A percentile compares a stretch with the other conserved stretches of the same genome.
Conservation (phyloP, 2,329 filamentous ascomycete species). For the Ophiocordyceps camponoti-floridani region DNA sequence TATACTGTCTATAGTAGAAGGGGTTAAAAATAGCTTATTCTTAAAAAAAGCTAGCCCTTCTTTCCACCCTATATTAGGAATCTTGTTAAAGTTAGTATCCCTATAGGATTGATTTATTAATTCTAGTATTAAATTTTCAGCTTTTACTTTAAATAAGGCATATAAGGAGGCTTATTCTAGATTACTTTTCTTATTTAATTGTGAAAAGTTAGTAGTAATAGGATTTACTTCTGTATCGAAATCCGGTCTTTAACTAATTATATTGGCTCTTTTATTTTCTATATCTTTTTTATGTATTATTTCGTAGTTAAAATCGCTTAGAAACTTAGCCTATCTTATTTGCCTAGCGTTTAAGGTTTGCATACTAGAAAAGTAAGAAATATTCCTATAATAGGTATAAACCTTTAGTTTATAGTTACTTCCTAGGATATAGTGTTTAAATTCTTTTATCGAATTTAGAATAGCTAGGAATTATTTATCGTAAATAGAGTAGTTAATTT, state of each 20-base stretch:
- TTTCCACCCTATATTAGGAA: no score
- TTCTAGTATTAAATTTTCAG: neutral
- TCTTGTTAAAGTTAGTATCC: no score
- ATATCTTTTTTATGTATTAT: neutral
- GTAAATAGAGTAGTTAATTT: slow-evolving; percentile 9
- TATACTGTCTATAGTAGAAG: no score
- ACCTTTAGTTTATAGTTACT: neutral
- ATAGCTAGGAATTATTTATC: slow-evolving; percentile 9
- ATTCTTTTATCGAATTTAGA: slow-evolving; percentile 8
- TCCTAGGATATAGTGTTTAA: no score
- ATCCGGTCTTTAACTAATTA: neutral
- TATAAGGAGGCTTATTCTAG: no score
- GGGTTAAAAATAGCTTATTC: no score
- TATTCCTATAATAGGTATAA: neutral
- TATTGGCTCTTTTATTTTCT: neutral
- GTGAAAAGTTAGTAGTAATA: neutral
- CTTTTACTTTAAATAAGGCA: neutral
- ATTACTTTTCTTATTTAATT: neutral
- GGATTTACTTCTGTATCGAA: neutral
- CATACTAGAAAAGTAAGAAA: neutral
- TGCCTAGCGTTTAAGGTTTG: neutral
- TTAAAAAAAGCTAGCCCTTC: no score
- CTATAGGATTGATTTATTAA: neutral
- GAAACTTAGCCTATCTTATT: neutral
- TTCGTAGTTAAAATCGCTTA: neutral